Conservation (phyloP, 163 green algal species). For the Prototheca wickerhamii region DNA sequence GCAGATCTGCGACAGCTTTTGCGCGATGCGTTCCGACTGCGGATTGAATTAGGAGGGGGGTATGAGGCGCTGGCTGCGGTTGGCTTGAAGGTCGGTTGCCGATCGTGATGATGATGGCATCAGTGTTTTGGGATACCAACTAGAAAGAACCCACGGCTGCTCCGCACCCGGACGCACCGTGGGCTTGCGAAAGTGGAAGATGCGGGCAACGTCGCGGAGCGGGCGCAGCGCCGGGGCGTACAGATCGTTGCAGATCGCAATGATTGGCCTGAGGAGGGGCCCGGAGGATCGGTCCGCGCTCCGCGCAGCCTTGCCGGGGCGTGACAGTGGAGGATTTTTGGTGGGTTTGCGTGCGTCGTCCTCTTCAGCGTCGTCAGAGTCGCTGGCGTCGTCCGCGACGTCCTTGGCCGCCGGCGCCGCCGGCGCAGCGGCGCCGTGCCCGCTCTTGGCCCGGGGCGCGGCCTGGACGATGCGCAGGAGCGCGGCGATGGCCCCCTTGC, state of each 20-base stretch:
- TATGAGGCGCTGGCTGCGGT: no score
- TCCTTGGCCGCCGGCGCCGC: background rate
- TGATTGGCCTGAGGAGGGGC: slow-evolving; percentile 70
- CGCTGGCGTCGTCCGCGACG: background rate
- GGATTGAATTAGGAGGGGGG: no score
- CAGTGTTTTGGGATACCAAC: background rate
- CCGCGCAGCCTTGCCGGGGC: slow-evolving; percentile 5
- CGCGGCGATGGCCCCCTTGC: slow-evolving; percentile 59
- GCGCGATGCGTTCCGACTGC: slow-evolving; percentile 48
- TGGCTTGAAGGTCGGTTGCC: no score
- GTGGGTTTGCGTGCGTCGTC: background rate
- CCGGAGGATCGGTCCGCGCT: background rate
- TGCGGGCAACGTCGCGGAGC: slow-evolving; percentile 65
- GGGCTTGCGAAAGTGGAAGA: slow-evolving; percentile 62
- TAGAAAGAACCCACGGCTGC: background rate
- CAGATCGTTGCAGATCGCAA: slow-evolving; percentile 95
- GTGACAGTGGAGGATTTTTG: no score
- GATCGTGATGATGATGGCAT: no score
- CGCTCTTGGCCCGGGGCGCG: background rate
- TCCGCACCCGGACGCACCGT: background rate
- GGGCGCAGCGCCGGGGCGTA: slow-evolving; percentile 79
- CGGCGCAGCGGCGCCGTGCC: background rate
- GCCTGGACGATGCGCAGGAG: slow-evolving; percentile 68
- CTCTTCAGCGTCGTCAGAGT: background rate
- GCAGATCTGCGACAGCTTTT: slow-evolving; percentile 42